These are phyloP conservation scores for Zymoseptoria tritici DNA, from an alignment of 2,329 filamentous ascomycete species.

Conservation along the genomic window DNA sequence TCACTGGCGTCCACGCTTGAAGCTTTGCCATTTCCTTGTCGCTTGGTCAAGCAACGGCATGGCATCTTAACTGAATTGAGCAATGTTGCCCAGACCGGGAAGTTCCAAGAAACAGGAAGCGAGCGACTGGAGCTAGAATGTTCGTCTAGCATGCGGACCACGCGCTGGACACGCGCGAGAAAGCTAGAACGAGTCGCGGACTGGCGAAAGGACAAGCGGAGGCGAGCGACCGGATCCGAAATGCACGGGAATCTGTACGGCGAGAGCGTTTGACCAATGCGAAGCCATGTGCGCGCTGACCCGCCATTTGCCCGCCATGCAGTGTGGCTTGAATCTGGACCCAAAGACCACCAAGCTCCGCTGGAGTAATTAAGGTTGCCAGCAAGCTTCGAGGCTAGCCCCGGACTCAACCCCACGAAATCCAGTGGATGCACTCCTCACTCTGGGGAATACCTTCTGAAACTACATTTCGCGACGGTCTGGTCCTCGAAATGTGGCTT, in stretches of 20 bases:
- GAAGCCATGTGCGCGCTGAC: background rate
- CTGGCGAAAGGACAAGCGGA: background rate
- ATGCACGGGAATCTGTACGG: background rate
- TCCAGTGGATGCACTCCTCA: background rate
- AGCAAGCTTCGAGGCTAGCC: background rate
- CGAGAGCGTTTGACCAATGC: background rate
- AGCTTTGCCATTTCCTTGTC: background rate
- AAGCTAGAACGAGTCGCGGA: background rate
- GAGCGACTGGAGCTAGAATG: background rate
- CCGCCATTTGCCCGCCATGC: background rate
- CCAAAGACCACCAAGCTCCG: background rate
- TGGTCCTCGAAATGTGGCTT: slow-evolving; percentile 3
- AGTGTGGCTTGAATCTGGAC: background rate
- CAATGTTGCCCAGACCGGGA: background rate
- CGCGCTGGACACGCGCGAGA: background rate
- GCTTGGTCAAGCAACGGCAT: background rate
- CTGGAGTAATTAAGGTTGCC: background rate
- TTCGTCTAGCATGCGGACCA: background rate
- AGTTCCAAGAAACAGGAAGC: background rate
- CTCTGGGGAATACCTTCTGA: slow-evolving; percentile 2
- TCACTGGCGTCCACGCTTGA: background rate
- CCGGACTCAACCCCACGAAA: background rate
- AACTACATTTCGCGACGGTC: background rate
- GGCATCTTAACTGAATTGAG: background rate
- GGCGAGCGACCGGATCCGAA: background rate